Percentiles rank a stretch among this genome's conserved stretches.
Evolutionary conservation across 2,329 filamentous ascomycete genomes (phyloP).

Genomic region (Venturia oleaginea): DNA sequence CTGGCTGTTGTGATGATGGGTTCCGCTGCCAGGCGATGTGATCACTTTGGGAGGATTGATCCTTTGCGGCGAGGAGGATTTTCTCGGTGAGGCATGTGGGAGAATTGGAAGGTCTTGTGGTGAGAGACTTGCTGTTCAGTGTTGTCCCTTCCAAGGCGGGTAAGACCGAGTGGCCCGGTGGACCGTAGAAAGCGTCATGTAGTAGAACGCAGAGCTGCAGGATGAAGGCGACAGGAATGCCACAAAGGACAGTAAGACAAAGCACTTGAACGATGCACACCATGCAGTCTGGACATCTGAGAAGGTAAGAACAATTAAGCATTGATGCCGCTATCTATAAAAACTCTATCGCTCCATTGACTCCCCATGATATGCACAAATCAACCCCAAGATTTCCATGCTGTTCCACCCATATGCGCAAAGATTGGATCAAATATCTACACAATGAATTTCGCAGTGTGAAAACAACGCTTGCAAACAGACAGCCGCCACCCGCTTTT

Average conservation of each 20-base stretch:
- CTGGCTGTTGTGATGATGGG: neutral
- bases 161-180: neutral
- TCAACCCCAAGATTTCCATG: neutral
- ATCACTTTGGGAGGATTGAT: neutral
- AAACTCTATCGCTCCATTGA: neutral
- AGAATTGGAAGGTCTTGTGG: neutral
- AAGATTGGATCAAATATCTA: neutral
- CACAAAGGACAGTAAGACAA: neutral
- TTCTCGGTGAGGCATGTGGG: neutral
- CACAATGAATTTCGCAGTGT: neutral
- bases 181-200: neutral
- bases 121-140: neutral
- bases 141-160: neutral
- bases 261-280: neutral
- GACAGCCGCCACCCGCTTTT: neutral
- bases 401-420: neutral
- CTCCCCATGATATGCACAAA: neutral
- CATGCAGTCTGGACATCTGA: neutral
- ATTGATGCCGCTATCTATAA: neutral
- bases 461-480: neutral
- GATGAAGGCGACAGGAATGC: neutral
- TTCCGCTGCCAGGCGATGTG: neutral
- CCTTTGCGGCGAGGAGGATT: neutral
- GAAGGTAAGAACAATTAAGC: neutral
- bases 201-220: neutral